phyloP scores from a whole-genome alignment of 2,329 filamentous ascomycete species.

The Endocalyx cinctus region DNA sequence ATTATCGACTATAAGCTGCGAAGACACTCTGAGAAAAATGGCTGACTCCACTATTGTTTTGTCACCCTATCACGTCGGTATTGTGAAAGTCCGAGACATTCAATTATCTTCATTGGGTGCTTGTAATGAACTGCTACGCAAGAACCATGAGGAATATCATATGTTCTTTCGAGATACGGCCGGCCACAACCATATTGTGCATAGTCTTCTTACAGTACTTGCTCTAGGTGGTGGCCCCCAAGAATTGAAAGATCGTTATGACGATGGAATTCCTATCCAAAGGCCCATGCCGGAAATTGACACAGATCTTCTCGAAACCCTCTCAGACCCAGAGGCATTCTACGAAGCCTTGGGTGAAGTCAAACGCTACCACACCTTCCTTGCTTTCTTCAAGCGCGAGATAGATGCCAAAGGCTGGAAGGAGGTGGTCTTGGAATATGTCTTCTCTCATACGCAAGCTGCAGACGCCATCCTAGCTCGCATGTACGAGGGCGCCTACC shows the following conservation, averaged over 20 bases:
- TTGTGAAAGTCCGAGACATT: not conserved
- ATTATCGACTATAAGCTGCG: too few relatives aligned
- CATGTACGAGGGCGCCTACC: constrained; percentile 58
- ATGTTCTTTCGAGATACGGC: constrained; percentile 25
- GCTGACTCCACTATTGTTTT: too few relatives aligned
- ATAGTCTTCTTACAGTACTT: constrained; percentile 23
- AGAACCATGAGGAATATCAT: constrained; percentile 27
- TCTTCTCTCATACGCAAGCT: constrained; percentile 62
- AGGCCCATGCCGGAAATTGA: constrained; percentile 20
- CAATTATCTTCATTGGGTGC: constrained; percentile 10
- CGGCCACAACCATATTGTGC: constrained; percentile 27
- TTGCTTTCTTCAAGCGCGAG: constrained; percentile 71
- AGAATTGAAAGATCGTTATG: constrained; percentile 21
- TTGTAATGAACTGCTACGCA: constrained; percentile 19
- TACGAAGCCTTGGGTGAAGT: constrained; percentile 8
- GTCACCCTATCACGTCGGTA: constrained; percentile 2
- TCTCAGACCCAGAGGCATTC: constrained; percentile 20
- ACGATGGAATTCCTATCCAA: constrained; percentile 20
- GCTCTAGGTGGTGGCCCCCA: constrained; percentile 23
- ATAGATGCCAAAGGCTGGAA: constrained; percentile 62
- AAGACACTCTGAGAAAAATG: too few relatives aligned
- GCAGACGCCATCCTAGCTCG: constrained; percentile 66
- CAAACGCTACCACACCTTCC: constrained; percentile 55
- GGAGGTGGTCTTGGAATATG: constrained; percentile 56
- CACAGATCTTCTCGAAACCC: constrained; percentile 7